These are phyloP conservation scores for Crucihimalaya himalaica DNA, from an alignment of 345 rosid genomes.

Conservation along the genomic window DNA sequence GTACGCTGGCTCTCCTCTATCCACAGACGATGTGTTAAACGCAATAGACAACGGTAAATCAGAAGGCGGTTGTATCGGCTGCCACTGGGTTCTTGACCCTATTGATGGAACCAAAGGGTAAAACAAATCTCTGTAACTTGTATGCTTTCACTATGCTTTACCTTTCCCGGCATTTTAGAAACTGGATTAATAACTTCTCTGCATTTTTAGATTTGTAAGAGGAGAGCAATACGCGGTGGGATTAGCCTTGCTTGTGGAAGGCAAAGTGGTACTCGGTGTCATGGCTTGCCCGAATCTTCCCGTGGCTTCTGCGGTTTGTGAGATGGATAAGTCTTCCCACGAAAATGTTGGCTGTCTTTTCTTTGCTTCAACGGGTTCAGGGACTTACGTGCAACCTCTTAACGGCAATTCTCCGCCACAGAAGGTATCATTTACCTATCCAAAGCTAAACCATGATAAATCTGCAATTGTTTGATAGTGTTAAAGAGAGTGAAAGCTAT, in stretches of 20 bases:
- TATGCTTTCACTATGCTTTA: constrained; percentile 3
- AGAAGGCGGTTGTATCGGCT: constrained; percentile 81
- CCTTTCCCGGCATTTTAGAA: neutral
- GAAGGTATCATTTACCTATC: constrained; percentile 48
- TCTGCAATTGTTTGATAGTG: neutral
- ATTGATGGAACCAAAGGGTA: constrained; percentile 99
- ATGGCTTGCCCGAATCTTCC: constrained; percentile 96
- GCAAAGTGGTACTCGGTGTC: constrained; percentile 86
- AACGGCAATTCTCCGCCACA: constrained; percentile 52
- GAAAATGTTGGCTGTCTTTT: constrained; percentile 74
- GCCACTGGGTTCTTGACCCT: constrained; percentile 97
- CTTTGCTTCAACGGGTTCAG: constrained; percentile 70
- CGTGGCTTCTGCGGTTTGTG: constrained; percentile 44
- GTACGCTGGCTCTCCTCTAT: constrained; percentile 42
- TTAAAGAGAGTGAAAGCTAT: constrained; percentile 15
- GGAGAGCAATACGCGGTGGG: constrained; percentile 97
- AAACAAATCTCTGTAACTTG: neutral
- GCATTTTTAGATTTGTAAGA: constrained; percentile 67
- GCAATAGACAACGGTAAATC: constrained; percentile 86
- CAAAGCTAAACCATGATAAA: constrained; percentile 22
- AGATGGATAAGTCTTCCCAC: constrained; percentile 36
- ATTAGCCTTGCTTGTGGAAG: constrained; percentile 83
- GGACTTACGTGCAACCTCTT: constrained; percentile 79
- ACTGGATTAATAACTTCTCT: neutral
- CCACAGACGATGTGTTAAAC: constrained; percentile 62